Conservation (phyloP, 2,329 filamentous ascomycete species). For the Ophidiomyces ophidiicola region DNA sequence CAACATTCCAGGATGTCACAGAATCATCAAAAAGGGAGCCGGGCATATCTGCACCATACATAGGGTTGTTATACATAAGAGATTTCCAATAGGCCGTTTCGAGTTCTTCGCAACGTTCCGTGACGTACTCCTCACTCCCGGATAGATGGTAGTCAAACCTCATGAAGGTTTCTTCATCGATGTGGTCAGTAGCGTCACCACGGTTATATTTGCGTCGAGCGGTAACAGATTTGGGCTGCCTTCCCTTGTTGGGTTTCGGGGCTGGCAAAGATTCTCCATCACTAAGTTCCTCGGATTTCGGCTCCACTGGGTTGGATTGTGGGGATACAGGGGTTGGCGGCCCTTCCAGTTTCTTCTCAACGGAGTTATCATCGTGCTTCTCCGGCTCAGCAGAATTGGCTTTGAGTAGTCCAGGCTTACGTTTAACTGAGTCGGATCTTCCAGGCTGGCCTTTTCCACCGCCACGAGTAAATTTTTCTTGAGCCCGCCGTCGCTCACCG, state of each 20-base stretch:
- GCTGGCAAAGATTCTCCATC: slow-evolving; percentile 33
- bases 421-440: slow-evolving; percentile 35
- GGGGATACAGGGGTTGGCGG: slow-evolving; percentile 46
- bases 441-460: slow-evolving; percentile 24
- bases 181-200: slow-evolving; percentile 60
- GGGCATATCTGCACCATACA: slow-evolving; percentile 94
- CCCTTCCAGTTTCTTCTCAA: slow-evolving; percentile 31
- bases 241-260: slow-evolving; percentile 38
- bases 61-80: slow-evolving; percentile 80
- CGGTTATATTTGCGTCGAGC: slow-evolving; percentile 78
- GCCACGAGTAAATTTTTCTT: slow-evolving; percentile 36
- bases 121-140: slow-evolving; percentile 70
- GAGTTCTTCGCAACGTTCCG: slow-evolving; percentile 84
- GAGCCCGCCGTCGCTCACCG: slow-evolving; percentile 46
- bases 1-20: slow-evolving; percentile 81
- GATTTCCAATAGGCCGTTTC: slow-evolving; percentile 97
- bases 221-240: slow-evolving; percentile 61
- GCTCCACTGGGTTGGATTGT: slow-evolving; percentile 39
- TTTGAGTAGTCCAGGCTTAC: slow-evolving; percentile 30
- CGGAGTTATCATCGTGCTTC: slow-evolving; percentile 30
- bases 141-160: slow-evolving; percentile 85
- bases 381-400: slow-evolving; percentile 29
- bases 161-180: slow-evolving; percentile 84
- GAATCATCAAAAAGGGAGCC: slow-evolving; percentile 85
- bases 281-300: slow-evolving; percentile 45